These are phyloP conservation scores for Scytalidium lignicola DNA, from an alignment of 2,329 filamentous ascomycete species.

Conservation along the genomic window DNA sequence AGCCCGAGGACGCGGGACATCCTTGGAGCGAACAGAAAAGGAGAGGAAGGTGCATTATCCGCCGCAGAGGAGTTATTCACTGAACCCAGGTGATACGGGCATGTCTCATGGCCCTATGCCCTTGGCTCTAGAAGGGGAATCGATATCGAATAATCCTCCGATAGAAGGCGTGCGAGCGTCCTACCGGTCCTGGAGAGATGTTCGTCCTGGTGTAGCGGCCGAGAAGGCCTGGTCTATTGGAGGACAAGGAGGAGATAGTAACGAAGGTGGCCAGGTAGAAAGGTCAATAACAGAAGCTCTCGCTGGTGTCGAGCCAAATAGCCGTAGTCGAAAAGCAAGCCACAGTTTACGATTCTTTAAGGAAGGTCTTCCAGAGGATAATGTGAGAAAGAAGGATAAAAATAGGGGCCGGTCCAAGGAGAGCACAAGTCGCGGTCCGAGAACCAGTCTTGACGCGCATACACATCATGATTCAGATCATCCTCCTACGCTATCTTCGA, in stretches of 20 bases:
- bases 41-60: slow-evolving; percentile 32
- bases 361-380: slow-evolving; percentile 58
- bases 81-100: slow-evolving; percentile 30
- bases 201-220: slow-evolving; percentile 20
- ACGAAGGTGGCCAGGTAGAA: slow-evolving; percentile 56
- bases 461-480: neutral
- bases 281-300: slow-evolving; percentile 60
- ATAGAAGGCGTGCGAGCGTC: slow-evolving; percentile 25
- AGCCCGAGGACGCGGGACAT: slow-evolving; percentile 29
- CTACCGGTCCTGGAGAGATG: slow-evolving; percentile 29
- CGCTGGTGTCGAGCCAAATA: slow-evolving; percentile 55
- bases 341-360: slow-evolving; percentile 64
- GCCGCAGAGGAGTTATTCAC: slow-evolving; percentile 22
- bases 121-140: slow-evolving; percentile 11
- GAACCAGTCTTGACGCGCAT: neutral
- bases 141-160: slow-evolving; percentile 22
- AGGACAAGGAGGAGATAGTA: slow-evolving; percentile 45
- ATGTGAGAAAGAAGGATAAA: slow-evolving; percentile 47
- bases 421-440: slow-evolving; percentile 6
- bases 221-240: slow-evolving; percentile 64
- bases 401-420: slow-evolving; percentile 26
- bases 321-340: slow-evolving; percentile 62
- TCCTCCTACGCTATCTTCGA: neutral
- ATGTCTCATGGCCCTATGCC: slow-evolving; percentile 21
- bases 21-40: slow-evolving; percentile 37